These are phyloP conservation scores for Verticillium nonalfalfae DNA, from an alignment of 2,329 filamentous ascomycete species.

Conservation along the genomic window DNA sequence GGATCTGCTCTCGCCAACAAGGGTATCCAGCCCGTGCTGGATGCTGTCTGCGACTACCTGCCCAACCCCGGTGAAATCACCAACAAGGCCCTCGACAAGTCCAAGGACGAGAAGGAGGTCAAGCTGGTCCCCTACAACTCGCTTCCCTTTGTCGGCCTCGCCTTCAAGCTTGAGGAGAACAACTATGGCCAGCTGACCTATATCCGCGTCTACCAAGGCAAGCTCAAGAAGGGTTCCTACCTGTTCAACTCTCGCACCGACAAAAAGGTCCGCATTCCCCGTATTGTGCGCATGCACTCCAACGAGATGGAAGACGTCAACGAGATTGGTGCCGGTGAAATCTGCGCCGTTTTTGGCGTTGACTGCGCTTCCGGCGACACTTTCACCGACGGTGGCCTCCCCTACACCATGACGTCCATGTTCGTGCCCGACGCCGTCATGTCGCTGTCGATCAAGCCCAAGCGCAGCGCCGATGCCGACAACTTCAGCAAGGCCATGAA, in stretches of 20 bases:
- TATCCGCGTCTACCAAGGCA: conserved; percentile 95
- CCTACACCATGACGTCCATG: conserved; percentile 97
- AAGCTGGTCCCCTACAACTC: conserved; percentile 91
- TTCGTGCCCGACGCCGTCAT: conserved; percentile 97
- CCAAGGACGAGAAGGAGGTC: conserved; percentile 70
- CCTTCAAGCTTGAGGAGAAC: conserved; percentile 98
- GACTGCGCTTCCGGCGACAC: conserved; percentile 97
- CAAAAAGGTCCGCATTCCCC: conserved; percentile 94
- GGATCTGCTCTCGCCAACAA: conserved; percentile 93
- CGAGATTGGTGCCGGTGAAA: conserved; percentile 92
- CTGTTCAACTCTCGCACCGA: conserved; percentile 91
- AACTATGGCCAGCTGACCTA: conserved; percentile 98
- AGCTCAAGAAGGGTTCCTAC: conserved; percentile 78
- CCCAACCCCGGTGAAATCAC: conserved; percentile 86
- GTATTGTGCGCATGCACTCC: conserved; percentile 98
- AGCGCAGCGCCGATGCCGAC: conserved; percentile 82
- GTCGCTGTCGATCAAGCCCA: conserved; percentile 94
- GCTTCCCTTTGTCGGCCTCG: conserved; percentile 87
- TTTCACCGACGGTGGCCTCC: conserved; percentile 88
- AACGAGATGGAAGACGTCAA: conserved; percentile 98
- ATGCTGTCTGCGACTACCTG: conserved; percentile 92
- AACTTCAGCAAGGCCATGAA: conserved; percentile 99
- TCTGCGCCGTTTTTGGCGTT: conserved; percentile 96
- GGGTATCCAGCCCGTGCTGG: conserved; percentile 91
- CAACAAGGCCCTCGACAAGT: conserved; percentile 82